phyloP scores from a whole-genome alignment of 257 asterid species.

The Primulina eburnea region DNA sequence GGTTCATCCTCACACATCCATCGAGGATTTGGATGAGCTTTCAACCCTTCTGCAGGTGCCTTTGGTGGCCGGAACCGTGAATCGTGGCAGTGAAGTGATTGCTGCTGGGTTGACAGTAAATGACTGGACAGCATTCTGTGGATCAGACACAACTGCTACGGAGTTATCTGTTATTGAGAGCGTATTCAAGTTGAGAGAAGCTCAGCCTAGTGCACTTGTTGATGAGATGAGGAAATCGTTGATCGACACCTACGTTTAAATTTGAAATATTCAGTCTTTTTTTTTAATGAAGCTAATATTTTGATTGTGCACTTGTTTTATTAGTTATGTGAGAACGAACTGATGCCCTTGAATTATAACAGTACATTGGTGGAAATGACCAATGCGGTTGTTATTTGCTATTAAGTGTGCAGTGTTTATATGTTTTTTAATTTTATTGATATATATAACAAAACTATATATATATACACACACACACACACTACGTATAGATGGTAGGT shows the following conservation, averaged over 20 bases:
- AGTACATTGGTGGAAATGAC: not conserved
- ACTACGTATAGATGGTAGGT: no score
- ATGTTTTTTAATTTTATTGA: no score
- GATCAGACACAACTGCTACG: conserved; percentile 92
- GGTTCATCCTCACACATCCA: conserved; percentile 92
- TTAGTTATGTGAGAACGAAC: not conserved
- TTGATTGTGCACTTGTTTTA: not conserved
- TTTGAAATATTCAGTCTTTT: not conserved
- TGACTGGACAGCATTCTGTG: conserved; percentile 94
- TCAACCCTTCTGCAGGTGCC: conserved; percentile 93
- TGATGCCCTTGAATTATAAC: not conserved
- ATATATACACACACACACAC: no score
- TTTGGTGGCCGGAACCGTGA: conserved; percentile 83
- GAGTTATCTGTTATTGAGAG: conserved; percentile 78
- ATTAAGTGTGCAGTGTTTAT: no score
- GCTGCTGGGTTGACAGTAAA: conserved; percentile 77
- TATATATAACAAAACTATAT: no score
- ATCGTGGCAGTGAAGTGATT: conserved; percentile 84
- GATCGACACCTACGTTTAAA: conserved; percentile 68
- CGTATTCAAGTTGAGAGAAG: conserved; percentile 84
- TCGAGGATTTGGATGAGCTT: conserved; percentile 84
- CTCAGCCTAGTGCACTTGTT: conserved; percentile 75
- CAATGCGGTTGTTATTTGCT: no score
- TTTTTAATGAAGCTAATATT: not conserved
- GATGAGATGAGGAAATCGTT: conserved; percentile 86